A percentile compares a stretch with the other conserved stretches of the same genome.
phyloP scores from a whole-genome alignment of 192 early-diverging fungal species.

The Backusella liffmaniae region DNA sequence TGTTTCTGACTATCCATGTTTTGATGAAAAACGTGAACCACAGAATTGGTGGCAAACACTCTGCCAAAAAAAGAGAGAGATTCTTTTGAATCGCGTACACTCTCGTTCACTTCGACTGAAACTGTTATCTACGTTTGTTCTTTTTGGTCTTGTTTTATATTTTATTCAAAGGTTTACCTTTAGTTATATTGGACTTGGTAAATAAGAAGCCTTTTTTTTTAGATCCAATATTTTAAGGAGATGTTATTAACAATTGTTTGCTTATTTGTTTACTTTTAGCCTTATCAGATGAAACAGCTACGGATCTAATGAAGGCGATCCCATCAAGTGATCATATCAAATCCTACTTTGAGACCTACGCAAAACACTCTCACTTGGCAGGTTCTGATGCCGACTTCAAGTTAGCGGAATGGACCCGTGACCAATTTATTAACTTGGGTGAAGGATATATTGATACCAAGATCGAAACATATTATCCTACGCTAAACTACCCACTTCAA shows the following conservation, averaged over 20 bases:
- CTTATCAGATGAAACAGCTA: slow-evolving; percentile 5
- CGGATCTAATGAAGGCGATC: slow-evolving; percentile 1
- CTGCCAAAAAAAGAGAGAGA: background rate
- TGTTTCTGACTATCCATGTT: background rate
- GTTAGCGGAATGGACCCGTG: slow-evolving; percentile 50
- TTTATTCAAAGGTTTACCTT: background rate
- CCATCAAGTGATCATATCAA: slow-evolving; percentile 8
- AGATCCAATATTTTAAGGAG: background rate
- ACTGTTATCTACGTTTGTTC: background rate
- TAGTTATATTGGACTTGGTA: background rate
- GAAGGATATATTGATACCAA: slow-evolving; percentile 38
- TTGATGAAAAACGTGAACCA: background rate
- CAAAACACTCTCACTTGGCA: slow-evolving; percentile 42
- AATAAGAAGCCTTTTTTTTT: background rate
- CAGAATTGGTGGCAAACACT: background rate
- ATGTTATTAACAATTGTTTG: background rate
- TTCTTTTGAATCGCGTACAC: background rate
- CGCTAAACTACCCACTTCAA: slow-evolving; percentile 49
- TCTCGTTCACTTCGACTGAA: background rate
- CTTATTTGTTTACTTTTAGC: background rate
- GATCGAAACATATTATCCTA: slow-evolving; percentile 57
- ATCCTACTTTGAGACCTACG: slow-evolving; percentile 1
- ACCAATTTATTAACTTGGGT: slow-evolving; percentile 46
- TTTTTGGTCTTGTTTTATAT: background rate
- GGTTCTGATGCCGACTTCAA: slow-evolving; percentile 43